Evolutionary conservation across 2,329 filamentous ascomycete genomes (phyloP), one percentile per base, ranked within the genome.

Genomic region (Hypoxylon sp.): DNA sequence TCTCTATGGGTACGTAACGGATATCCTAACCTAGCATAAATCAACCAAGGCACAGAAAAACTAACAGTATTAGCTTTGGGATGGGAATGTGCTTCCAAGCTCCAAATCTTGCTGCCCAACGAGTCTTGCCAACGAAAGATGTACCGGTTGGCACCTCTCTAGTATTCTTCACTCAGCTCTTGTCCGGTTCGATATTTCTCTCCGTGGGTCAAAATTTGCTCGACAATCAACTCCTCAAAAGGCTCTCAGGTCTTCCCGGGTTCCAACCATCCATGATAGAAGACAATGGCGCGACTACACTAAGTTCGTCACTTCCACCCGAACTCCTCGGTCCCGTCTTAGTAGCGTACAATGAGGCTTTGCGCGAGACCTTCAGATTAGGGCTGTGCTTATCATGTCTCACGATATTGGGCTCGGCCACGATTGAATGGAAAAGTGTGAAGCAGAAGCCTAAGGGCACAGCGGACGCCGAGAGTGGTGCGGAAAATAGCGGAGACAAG

Each of bases 361-460:
- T 93, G 39, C 83, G 84, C 1, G 79, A 84, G 64, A 85, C 85
- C 0, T 93, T 91, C 75, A 86, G 87, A 67, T 86, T 92, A 8
- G 85, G 83, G 1, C 80, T 90, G 6, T 84, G 86, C 1, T 80
- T 90, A 74, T 82, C 84, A 0, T 81, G 81, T 6, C 62, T 90
- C 8, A 85, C 83, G 3, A 81, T 91, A 13, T 39, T 90, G 6
- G 90, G 87, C 0, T 82, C 85, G 0, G 72, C 83, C 0, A 79
- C 81, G 5, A 85, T 92, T 71, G 86, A 92, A 80, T 92, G 89
- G 89, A 86, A 75, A 63, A 83, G 78, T 55, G 79, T 83, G 29
- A 83, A 82, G 77, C 74, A 79, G 68, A 72, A 60, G 14, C 47
- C 60, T 13, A 48, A 63, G 13, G 37, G 35, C 3, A 24, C 48